A percentile compares a stretch with the other conserved stretches of the same genome.
Evolutionary conservation across 2,329 filamentous ascomycete species (phyloP).

Genomic region (Ceratocystis albifundus): DNA sequence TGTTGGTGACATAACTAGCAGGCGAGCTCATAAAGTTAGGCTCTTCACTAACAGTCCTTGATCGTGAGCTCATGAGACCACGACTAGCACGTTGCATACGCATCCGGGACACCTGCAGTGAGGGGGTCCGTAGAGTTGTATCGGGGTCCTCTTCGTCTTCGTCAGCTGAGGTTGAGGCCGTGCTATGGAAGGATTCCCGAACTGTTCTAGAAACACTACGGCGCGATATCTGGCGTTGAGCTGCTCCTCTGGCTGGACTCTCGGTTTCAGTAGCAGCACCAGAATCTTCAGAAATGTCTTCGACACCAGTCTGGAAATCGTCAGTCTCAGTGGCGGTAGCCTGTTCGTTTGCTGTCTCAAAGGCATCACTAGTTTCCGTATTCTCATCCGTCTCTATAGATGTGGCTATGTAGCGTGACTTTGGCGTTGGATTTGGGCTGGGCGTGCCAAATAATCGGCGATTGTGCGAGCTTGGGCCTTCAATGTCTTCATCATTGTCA

Average conservation of each 20-base stretch:
- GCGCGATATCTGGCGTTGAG: constrained; percentile 35
- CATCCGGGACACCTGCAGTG: constrained; percentile 52
- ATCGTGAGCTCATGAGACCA: constrained; percentile 46
- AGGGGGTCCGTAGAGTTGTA: constrained; percentile 46
- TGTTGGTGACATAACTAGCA: constrained; percentile 43
- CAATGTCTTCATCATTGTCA: constrained; percentile 49
- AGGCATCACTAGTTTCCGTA: constrained; percentile 58
- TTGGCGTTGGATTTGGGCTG: constrained; percentile 16
- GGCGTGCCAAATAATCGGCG: constrained; percentile 21
- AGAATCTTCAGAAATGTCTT: constrained; percentile 53
- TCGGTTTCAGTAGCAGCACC: constrained; percentile 84
- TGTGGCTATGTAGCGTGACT: not conserved
- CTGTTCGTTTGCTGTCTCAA: constrained; percentile 63
- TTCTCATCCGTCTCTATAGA: constrained; percentile 32
- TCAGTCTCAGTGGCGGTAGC: constrained; percentile 65
- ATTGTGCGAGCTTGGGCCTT: constrained; percentile 11
- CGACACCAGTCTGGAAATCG: constrained; percentile 86
- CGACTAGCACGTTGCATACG: constrained; percentile 56
- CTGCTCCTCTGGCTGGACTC: constrained; percentile 37
- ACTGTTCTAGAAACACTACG: constrained; percentile 39
- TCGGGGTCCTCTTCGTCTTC: constrained; percentile 54
- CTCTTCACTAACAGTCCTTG: constrained; percentile 51
- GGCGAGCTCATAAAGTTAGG: constrained; percentile 48
- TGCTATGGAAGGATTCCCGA: constrained; percentile 67
- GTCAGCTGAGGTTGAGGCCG: constrained; percentile 73